Percentiles rank a stretch among this genome's conserved stretches.
These are phyloP conservation scores for Penicillium taxi DNA, from an alignment of 495 filamentous ascomycete genomes.

Conservation along the genomic window DNA sequence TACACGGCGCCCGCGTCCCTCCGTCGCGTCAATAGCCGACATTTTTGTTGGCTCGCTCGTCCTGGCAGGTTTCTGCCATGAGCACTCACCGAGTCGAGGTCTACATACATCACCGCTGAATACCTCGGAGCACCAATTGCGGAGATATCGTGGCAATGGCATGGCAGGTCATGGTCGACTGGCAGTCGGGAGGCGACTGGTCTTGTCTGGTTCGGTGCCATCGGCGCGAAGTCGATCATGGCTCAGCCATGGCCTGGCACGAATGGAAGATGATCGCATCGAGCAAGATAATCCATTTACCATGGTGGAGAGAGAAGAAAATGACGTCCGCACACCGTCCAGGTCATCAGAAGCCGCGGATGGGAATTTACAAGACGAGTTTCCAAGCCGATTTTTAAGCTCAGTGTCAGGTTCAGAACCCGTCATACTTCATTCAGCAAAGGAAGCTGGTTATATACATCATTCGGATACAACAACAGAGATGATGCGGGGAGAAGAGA, in stretches of 20 bases:
- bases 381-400: background rate
- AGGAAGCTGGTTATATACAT: no score
- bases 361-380: background rate
- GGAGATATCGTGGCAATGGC: conserved; percentile 13
- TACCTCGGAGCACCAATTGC: conserved; percentile 6
- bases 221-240: conserved; percentile 22
- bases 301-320: background rate
- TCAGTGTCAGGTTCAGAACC: conserved; percentile 1
- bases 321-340: conserved; percentile 6
- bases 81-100: conserved; percentile 41
- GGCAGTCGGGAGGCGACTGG: conserved; percentile 13
- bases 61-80: conserved; percentile 52
- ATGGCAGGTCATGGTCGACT: conserved; percentile 8
- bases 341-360: conserved; percentile 4
- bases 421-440: no score
- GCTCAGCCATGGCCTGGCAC: conserved; percentile 25
- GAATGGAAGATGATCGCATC: conserved; percentile 6
- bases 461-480: background rate
- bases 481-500: background rate
- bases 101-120: conserved; percentile 21
- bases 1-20: conserved; percentile 35
- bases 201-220: conserved; percentile 16
- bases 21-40: conserved; percentile 38
- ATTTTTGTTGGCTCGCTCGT: conserved; percentile 59
- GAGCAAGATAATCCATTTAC: conserved; percentile 1